Conservation (phyloP, 129 eudicot genomes). For the Lactuca sativa region DNA sequence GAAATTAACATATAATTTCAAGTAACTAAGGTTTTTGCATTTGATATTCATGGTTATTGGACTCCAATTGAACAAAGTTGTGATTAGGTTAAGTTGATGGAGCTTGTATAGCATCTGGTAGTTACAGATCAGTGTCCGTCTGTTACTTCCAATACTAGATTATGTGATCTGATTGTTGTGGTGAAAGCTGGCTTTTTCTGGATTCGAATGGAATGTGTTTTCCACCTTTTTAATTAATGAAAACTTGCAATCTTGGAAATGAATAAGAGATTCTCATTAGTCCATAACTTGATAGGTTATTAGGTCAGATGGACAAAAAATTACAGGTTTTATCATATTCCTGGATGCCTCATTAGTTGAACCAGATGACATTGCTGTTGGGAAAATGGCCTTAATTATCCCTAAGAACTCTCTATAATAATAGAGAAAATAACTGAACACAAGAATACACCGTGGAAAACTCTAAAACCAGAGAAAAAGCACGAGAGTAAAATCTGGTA, state of each 20-base stretch:
- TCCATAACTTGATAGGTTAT: not conserved
- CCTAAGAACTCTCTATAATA: too few relatives aligned
- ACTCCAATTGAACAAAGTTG: constrained; percentile 3
- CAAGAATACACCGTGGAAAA: too few relatives aligned
- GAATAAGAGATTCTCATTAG: not conserved
- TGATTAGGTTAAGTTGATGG: constrained; percentile 29
- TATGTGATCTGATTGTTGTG: constrained; percentile 10
- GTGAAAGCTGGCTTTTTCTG: not conserved
- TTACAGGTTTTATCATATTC: not conserved
- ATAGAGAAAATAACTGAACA: too few relatives aligned
- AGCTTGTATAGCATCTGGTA: constrained; percentile 16
- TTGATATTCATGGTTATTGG: not conserved
- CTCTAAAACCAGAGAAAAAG: too few relatives aligned
- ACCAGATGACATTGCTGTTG: not conserved
- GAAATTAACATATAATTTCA: constrained; percentile 4
- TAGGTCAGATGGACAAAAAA: constrained; percentile 13
- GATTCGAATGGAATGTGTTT: not conserved
- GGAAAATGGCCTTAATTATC: too few relatives aligned
- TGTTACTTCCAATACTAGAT: not conserved
- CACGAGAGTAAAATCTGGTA: too few relatives aligned
- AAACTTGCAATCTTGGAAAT: not conserved
- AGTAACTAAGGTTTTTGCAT: constrained; percentile 10
- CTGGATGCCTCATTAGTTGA: not conserved
- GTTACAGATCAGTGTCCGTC: constrained; percentile 19
- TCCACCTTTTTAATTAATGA: constrained; percentile 1